Percentiles rank a stretch among this genome's conserved stretches.
These are phyloP conservation scores for Aspergillus luchuensis DNA, from an alignment of 2,329 filamentous ascomycete species.

Conservation along the genomic window DNA sequence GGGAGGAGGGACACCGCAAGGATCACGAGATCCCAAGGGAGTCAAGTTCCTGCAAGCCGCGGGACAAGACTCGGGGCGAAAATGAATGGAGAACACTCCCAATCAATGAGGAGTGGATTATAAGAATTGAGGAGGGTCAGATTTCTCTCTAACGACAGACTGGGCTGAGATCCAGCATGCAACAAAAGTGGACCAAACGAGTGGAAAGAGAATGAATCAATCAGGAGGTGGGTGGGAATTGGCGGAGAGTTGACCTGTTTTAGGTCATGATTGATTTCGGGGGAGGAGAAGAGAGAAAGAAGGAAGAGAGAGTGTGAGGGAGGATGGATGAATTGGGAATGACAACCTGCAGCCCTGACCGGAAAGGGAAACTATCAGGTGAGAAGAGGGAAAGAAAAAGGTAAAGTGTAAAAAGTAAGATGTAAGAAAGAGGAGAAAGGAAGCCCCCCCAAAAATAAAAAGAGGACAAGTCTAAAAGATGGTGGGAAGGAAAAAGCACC, in stretches of 20 bases:
- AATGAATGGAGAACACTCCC: conserved; percentile 4
- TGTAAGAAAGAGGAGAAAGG: not conserved
- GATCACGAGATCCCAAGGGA: conserved; percentile 3
- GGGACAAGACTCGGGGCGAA: not conserved
- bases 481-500: not conserved
- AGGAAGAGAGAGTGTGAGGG: not conserved
- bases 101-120: not conserved
- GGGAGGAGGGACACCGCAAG: conserved; percentile 7
- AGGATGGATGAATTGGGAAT: too few species aligned
- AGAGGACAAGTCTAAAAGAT: too few species aligned
- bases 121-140: not conserved
- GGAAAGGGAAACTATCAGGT: conserved; percentile 2
- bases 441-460: not conserved
- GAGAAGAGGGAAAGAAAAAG: not conserved
- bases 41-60: not conserved
- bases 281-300: not conserved
- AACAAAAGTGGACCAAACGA: conserved; percentile 1
- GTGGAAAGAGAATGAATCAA: conserved; percentile 1
- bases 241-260: not conserved
- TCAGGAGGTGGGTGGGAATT: not conserved
- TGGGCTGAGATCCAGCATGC: not conserved
- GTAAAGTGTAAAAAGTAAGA: not conserved
- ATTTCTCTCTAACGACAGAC: conserved; percentile 1
- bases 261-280: conserved; percentile 1
- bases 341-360: too few species aligned